Evolutionary conservation across 2,329 filamentous ascomycete genomes (phyloP).

Genomic region (Byssochlamys sp.): DNA sequence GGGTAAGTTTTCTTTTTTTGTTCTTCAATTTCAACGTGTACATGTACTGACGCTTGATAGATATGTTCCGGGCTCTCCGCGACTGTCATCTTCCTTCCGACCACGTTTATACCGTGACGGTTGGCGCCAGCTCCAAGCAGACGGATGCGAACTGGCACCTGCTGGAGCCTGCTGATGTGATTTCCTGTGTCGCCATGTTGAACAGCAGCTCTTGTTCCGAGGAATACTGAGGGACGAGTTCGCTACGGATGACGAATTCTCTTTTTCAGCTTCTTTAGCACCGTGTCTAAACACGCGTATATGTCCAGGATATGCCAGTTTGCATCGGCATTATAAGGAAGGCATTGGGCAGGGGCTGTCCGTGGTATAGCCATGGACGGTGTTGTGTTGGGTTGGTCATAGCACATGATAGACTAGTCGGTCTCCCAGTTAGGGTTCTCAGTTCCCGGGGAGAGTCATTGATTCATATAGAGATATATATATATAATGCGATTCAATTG

Average conservation of each 20-base stretch:
- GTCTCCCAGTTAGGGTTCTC: background rate
- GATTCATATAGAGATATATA: background rate
- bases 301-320: background rate
- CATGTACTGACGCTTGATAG: constrained; percentile 26
- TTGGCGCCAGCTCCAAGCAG: constrained; percentile 83
- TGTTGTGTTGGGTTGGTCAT: background rate
- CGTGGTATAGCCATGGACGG: background rate
- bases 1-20: constrained; percentile 46
- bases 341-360: background rate
- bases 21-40: background rate
- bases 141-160: constrained; percentile 86
- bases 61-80: constrained; percentile 73
- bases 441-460: background rate
- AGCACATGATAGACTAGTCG: background rate
- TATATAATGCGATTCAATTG: background rate
- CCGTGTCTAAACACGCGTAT: background rate
- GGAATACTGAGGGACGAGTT: background rate
- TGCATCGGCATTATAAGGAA: background rate
- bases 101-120: constrained; percentile 79
- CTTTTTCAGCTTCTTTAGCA: background rate
- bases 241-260: background rate
- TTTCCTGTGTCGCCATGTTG: constrained; percentile 53
- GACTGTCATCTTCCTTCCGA: constrained; percentile 48
- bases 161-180: constrained; percentile 77
- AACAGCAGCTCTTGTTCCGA: constrained; percentile 29